Base-by-base conservation (phyloP, 2,329 filamentous ascomycete genomes). In the Aspergillus novofumigatus region DNA sequence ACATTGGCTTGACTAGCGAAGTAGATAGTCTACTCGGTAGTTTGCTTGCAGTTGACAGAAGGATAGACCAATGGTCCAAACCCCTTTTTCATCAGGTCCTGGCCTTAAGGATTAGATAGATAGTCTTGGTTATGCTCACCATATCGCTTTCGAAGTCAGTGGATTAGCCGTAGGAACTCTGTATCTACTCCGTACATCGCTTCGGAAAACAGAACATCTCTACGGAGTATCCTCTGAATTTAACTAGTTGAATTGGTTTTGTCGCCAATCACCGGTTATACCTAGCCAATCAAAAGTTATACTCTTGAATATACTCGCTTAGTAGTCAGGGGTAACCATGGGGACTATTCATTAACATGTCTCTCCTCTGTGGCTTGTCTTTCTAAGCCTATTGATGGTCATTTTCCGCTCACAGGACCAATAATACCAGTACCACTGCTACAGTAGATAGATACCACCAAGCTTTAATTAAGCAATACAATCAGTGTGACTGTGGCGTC, bases 381-480 rank as follows among this genome's bases (percentile, higher is more conserved):
- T 38, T 17, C 32, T 7, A 17, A 3, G 11, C 14, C 14, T 38
- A 21, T 1, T 21, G 10, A 11, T 44, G 21, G n/a, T 44, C 20
- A 5, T 9, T 17, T 38, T 17, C 32, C 17, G 32, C 32, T 38
- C 32, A 38, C 32, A 38, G 17, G 32, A 17, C 32, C 32, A 38
- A 38, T 38, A 38, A 3, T 38, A 38, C 32, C 32, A 7, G 32
- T 38, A 38, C 4, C 17, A 7, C 14, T 38, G 14, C 32, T 7
- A 17, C 4, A 17, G 32, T 17, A 32, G 32, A 35, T 35, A 35
- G 44, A 47, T 14, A 14, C 23, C 56, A 56, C 53, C 59, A 60
- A 60, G 56, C 53, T 65, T 63, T 62, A 52, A 62, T 60, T 62
- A 65, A 63, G 62, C 62, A 63, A 60, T 60, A 11, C 52, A 57